Evolutionary conservation across 164 flowering plant species (phyloP), one percentile per base, ranked within the genome.

Genomic region (Cinnamomum chago): DNA sequence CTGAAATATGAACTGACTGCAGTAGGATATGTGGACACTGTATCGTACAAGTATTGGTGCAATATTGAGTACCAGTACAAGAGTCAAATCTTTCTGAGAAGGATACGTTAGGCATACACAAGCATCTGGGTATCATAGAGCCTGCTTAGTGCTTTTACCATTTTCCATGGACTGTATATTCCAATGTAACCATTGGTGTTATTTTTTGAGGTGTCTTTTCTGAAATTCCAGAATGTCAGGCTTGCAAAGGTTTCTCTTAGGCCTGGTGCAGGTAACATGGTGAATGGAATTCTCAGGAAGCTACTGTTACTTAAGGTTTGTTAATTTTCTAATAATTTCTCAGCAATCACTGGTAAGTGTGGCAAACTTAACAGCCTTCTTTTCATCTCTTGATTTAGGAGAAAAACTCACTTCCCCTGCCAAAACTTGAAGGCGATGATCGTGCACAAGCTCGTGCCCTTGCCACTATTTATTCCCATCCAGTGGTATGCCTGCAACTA

Each of bases 251-350:
- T 81, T 80, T 86, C 97, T 71, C 95, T 94, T 58, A 85, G 96
- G 82, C 92, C 92, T 72, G 98, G 98, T 86, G 97, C 98, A 72
- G 98, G 97, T 62, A 90, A 90, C 82, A 72, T 94, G 91, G 98
- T 94, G 74, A 94, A 94, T 85, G 98, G 84, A 58, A 86, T 94
- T 77, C 87, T 94, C 30, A 85, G 98, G 80, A 91, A 90, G 84
- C 84, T 94, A 51, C 85, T 88, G 73, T 62, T 74, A 50, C 90
- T 86, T 65, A 94, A 91, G 97, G 98, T 94, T 67, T 79, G 74
- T 23, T 12, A 50, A 22, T 58, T 70, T 33, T 27, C 20, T 68
- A 35, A 11, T 67, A 5, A 35, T 11, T 50, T 11, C 52, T 24
- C 20, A n/a, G 17, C 40, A 9, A 14, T 28, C 20, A 58, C 50